These are phyloP conservation scores for Daldinia eschscholtzii DNA, from an alignment of 2,329 filamentous ascomycete genomes.

Conservation along the genomic window DNA sequence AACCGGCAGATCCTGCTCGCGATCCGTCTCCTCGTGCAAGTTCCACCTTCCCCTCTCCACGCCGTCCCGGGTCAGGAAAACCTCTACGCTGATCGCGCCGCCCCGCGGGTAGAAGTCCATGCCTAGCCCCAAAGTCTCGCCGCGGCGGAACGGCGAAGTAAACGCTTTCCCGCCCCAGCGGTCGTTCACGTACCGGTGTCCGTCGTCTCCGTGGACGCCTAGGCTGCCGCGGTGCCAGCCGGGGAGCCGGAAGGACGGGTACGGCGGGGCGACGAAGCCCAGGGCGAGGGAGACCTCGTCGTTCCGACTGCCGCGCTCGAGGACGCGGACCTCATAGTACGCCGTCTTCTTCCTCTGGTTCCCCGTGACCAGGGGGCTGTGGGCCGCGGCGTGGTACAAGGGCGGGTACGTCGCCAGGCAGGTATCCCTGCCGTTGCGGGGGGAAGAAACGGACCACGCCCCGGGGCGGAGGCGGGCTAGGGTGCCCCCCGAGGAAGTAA, in stretches of 20 bases:
- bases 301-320: constrained; percentile 55
- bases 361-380: constrained; percentile 65
- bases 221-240: constrained; percentile 84
- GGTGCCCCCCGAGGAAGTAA: constrained; percentile 53
- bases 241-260: constrained; percentile 81
- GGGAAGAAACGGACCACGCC: constrained; percentile 63
- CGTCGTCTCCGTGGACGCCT: constrained; percentile 85
- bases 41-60: constrained; percentile 73
- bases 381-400: constrained; percentile 72
- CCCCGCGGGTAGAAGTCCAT: constrained; percentile 66
- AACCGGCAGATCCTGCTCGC: constrained; percentile 70
- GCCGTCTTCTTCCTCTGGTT: constrained; percentile 61
- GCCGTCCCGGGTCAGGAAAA: constrained; percentile 80
- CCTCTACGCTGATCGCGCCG: constrained; percentile 62
- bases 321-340: constrained; percentile 79
- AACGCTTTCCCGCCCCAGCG: constrained; percentile 79
- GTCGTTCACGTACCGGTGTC: constrained; percentile 81
- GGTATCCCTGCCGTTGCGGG: constrained; percentile 66
- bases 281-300: constrained; percentile 69
- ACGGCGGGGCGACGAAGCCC: constrained; percentile 79
- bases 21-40: constrained; percentile 79
- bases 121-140: constrained; percentile 78
- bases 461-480: constrained; percentile 63
- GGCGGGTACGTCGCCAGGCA: constrained; percentile 77
- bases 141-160: constrained; percentile 70